Percentiles rank a stretch among this genome's conserved stretches.
These are phyloP conservation scores for Neonectria sp. DNA, from an alignment of 2,329 filamentous ascomycete species.

Conservation along the genomic window DNA sequence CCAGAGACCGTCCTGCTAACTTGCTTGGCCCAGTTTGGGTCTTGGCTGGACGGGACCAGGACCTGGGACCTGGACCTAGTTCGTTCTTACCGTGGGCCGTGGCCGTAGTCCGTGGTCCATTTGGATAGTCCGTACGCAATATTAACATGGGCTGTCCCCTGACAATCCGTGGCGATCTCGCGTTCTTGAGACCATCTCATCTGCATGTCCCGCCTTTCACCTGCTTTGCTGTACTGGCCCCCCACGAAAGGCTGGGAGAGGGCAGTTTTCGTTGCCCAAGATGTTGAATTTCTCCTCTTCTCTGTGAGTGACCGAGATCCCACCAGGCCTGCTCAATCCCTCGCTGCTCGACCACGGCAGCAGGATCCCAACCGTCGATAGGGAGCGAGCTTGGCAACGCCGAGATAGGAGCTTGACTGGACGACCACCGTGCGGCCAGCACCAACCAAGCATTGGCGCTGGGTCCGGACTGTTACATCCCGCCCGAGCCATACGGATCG, in stretches of 20 bases:
- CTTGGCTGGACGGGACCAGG: conserved; percentile 10
- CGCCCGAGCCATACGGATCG: conserved; percentile 32
- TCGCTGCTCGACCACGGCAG: not conserved
- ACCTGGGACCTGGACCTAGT: conserved; percentile 15
- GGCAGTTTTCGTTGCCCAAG: conserved; percentile 18
- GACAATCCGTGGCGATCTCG: conserved; percentile 34
- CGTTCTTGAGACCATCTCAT: conserved; percentile 16
- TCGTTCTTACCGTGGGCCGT: not conserved
- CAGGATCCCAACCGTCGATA: not conserved
- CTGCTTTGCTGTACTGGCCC: not conserved
- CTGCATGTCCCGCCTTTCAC: conserved; percentile 7
- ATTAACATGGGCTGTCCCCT: conserved; percentile 43
- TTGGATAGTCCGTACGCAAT: conserved; percentile 28
- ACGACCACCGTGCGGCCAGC: conserved; percentile 12
- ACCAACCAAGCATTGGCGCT: conserved; percentile 6
- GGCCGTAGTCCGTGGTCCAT: not conserved
- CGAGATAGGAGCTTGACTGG: conserved; percentile 7
- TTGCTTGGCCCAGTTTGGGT: conserved; percentile 19
- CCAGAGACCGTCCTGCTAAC: conserved; percentile 34
- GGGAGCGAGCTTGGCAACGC: conserved; percentile 7
- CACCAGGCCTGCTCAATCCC: not conserved
- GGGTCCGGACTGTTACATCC: conserved; percentile 38
- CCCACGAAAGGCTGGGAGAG: conserved; percentile 22
- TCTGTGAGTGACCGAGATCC: conserved; percentile 1
- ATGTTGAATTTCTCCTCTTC: conserved; percentile 21